Base-by-base conservation (phyloP, 2,329 filamentous ascomycete genomes). In the Pyrenochaeta sp. region DNA sequence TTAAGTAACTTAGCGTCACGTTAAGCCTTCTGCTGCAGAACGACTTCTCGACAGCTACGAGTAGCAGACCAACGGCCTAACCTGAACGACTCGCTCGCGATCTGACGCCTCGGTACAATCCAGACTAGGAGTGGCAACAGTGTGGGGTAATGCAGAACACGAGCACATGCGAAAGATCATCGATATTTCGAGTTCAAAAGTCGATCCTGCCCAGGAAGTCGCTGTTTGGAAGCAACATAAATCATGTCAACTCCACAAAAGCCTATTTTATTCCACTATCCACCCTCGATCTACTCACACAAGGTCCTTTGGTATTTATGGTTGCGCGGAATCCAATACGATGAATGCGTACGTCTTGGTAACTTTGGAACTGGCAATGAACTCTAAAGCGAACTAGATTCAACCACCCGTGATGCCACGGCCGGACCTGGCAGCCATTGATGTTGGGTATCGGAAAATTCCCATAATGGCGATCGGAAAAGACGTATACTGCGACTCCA, bases 211-310 rank as follows among this genome's bases (percentile, higher is more conserved):
- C 18, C 15, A 3, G 11, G n/a, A n/a, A n/a, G n/a, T n/a, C n/a
- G n/a, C n/a, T n/a, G n/a, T n/a, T n/a, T n/a, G n/a, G n/a, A n/a
- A n/a, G n/a, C n/a, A n/a, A n/a, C n/a, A n/a, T n/a, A n/a, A n/a
- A 51, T 5, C 7, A 63, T 66, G 61, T 23, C 55, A 1, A 35
- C 49, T 5, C 26, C 43, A 4, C 72, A 75, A 35, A 69, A 70
- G n/a, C 78, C 86, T 14, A 73, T 88, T 6, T 61, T 89, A 1
- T 89, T 86, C 65, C 84, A 88, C 67, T 89, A 89, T 64, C 64
- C 75, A 1, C 78, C 75, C 59, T 89, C 86, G 8, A 85, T 86
- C 0, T 89, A 82, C 59, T 85, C 84, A 6, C 77, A 77, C 41
- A 74, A 85, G 46, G 68, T 89, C 19, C 69, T 80, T 18, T 89